Evolutionary conservation across 306 rosid genomes (phyloP).

Genomic region (Sicyos baderoa): DNA sequence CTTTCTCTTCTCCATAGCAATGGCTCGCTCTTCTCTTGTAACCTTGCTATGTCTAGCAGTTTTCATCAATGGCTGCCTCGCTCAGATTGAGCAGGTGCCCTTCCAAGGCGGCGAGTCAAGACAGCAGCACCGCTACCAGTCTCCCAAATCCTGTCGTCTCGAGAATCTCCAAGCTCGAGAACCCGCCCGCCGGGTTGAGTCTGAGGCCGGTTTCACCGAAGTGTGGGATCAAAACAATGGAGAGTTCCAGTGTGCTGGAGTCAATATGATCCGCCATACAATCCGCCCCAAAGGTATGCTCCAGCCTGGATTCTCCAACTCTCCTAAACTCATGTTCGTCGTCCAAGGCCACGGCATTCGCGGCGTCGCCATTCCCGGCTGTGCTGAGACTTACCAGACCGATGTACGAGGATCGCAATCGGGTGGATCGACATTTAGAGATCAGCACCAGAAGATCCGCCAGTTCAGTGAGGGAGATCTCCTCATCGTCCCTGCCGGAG

Average conservation of each 20-base stretch:
- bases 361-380: conserved; percentile 24
- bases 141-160: conserved; percentile 19
- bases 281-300: conserved; percentile 23
- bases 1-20: background rate
- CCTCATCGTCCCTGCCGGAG: conserved; percentile 24
- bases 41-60: conserved; percentile 2
- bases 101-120: background rate
- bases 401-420: background rate
- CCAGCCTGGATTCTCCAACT: conserved; percentile 22
- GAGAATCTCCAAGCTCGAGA: conserved; percentile 21
- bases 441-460: conserved; percentile 29
- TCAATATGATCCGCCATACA: conserved; percentile 19
- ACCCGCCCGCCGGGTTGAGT: conserved; percentile 13
- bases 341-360: conserved; percentile 26
- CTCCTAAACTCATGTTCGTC: conserved; percentile 25
- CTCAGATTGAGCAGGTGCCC: conserved; percentile 13
- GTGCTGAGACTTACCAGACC: conserved; percentile 25
- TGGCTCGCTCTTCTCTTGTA: conserved; percentile 21
- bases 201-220: conserved; percentile 28
- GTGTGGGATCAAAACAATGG: conserved; percentile 21
- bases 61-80: conserved; percentile 23
- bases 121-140: conserved; percentile 14
- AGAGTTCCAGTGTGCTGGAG: conserved; percentile 28
- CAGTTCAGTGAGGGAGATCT: conserved; percentile 21
- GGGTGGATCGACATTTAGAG: conserved; percentile 5